Evolutionary conservation across 169 alveolate species (phyloP).

Genomic region (Besnoitia besnoiti): DNA sequence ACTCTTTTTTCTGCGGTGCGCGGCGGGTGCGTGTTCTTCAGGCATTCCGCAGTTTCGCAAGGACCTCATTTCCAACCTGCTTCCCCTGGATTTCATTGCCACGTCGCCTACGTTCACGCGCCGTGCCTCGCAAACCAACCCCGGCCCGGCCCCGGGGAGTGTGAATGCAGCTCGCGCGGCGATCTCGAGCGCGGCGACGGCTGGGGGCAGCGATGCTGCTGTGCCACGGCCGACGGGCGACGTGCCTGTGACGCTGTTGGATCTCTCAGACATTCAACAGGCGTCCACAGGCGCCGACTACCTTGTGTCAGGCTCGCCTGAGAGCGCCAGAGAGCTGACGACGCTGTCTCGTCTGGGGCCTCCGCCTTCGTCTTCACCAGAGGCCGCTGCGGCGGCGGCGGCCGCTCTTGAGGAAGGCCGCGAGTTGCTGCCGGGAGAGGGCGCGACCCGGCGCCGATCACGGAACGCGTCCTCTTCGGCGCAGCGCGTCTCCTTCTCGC

Average conservation of each 20-base stretch:
- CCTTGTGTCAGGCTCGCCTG: background rate
- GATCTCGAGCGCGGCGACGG: background rate
- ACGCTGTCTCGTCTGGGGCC: constrained; percentile 22
- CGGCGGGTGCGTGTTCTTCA: too few relatives aligned
- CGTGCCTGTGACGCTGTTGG: background rate
- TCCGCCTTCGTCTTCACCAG: background rate
- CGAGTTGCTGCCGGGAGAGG: background rate
- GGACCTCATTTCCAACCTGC: constrained; percentile 25
- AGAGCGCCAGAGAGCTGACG: background rate
- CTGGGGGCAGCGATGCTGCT: background rate
- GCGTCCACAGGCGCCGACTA: background rate
- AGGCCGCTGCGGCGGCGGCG: background rate
- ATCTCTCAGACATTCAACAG: background rate
- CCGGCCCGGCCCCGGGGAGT: constrained; percentile 46
- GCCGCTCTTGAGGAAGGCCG: background rate
- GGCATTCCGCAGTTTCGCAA: constrained; percentile 44
- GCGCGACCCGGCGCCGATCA: background rate
- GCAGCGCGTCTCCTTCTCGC: too few relatives aligned
- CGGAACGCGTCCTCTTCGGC: too few relatives aligned
- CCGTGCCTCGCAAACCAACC: background rate
- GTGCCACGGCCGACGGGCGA: background rate
- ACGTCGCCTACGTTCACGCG: constrained; percentile 44
- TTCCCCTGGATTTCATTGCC: constrained; percentile 54
- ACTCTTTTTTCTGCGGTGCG: too few relatives aligned
- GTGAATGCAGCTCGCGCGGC: background rate